A percentile compares a stretch with the other conserved stretches of the same genome.
Evolutionary conservation across 306 rosid genomes (phyloP).

Genomic region (Senna tora): DNA sequence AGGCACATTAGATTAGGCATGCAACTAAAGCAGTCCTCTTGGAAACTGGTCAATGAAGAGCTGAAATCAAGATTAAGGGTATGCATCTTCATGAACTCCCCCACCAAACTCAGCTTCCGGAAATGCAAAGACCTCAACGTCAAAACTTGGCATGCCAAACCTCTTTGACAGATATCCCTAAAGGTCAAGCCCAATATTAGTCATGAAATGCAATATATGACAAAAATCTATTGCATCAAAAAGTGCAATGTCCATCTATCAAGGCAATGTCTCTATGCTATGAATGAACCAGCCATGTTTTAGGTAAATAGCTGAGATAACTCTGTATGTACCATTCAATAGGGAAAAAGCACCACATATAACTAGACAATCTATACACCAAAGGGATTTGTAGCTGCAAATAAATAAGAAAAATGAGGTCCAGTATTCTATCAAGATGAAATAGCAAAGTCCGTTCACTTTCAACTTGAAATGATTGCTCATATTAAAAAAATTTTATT

Average conservation of each 20-base stretch:
- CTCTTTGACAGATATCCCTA: constrained; percentile 74
- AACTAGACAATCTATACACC: constrained; percentile 3
- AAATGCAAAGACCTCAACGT: constrained; percentile 62
- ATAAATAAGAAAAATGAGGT: constrained; percentile 28
- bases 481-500: background rate
- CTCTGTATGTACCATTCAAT: constrained; percentile 7
- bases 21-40: constrained; percentile 71
- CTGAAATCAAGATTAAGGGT: constrained; percentile 84
- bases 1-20: constrained; percentile 81
- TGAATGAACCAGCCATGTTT: constrained; percentile 27
- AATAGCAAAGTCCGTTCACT: constrained; percentile 10
- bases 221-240: constrained; percentile 22
- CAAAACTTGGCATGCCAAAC: constrained; percentile 79
- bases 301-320: constrained; percentile 29
- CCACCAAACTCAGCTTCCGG: constrained; percentile 73
- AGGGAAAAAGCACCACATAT: constrained; percentile 27
- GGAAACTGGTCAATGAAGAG: constrained; percentile 63
- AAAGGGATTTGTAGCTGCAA: constrained; percentile 17
- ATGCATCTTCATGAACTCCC: constrained; percentile 67
- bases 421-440: constrained; percentile 5
- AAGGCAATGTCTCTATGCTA: constrained; percentile 36
- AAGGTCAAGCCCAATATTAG: constrained; percentile 40
- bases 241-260: constrained; percentile 6
- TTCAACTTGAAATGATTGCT: constrained; percentile 3
- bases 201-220: constrained; percentile 21